phyloP scores from a whole-genome alignment of 2,329 filamentous ascomycete genomes.

The Colletotrichum orchidophilum region DNA sequence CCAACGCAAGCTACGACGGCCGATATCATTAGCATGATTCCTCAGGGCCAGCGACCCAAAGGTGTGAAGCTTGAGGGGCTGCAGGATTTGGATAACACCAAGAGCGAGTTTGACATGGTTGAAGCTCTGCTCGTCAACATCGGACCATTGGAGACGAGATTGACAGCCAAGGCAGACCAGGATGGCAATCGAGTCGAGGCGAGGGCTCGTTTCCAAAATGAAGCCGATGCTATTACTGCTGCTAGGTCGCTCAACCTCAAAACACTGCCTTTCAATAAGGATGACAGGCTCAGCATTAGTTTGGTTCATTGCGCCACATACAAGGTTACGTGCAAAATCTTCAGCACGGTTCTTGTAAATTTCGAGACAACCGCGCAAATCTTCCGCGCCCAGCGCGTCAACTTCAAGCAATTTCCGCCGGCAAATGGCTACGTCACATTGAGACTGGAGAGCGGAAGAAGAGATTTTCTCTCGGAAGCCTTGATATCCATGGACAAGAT shows the following conservation, averaged over 20 bases:
- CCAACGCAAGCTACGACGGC: slow-evolving; percentile 32
- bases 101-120: slow-evolving; percentile 33
- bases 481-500: slow-evolving; percentile 44
- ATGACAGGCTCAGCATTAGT: slow-evolving; percentile 47
- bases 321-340: slow-evolving; percentile 47
- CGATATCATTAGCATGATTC: slow-evolving; percentile 37
- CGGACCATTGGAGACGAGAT: slow-evolving; percentile 47
- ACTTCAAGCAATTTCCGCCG: slow-evolving; percentile 40
- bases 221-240: slow-evolving; percentile 47
- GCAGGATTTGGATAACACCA: slow-evolving; percentile 36
- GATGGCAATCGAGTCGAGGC: slow-evolving; percentile 50
- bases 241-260: slow-evolving; percentile 42
- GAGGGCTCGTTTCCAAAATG: slow-evolving; percentile 48
- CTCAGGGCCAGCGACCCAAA: slow-evolving; percentile 27
- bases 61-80: slow-evolving; percentile 35
- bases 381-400: slow-evolving; percentile 44
- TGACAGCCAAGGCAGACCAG: slow-evolving; percentile 27
- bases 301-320: slow-evolving; percentile 49
- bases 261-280: slow-evolving; percentile 42
- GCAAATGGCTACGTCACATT: slow-evolving; percentile 43
- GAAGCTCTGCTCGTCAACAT: slow-evolving; percentile 42
- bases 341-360: slow-evolving; percentile 40
- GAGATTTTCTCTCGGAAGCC: slow-evolving; percentile 42
- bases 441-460: slow-evolving; percentile 48
- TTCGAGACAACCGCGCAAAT: slow-evolving; percentile 39